These are phyloP conservation scores for Bryoglossum gracile DNA, from an alignment of 495 filamentous ascomycete species.

Conservation along the genomic window DNA sequence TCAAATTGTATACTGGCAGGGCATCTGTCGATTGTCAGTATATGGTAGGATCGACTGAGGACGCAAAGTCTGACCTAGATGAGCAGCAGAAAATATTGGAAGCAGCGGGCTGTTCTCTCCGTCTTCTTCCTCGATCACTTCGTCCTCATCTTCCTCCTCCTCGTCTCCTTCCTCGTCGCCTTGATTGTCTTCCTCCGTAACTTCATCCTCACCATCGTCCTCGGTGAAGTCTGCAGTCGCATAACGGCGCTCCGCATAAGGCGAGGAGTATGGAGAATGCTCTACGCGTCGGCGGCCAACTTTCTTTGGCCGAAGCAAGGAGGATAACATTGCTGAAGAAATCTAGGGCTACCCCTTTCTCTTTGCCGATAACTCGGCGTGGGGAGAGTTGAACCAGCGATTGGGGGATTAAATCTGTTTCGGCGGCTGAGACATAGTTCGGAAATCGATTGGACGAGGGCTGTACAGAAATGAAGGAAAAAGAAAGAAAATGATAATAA, in stretches of 20 bases:
- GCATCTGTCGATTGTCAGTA: constrained; percentile 42
- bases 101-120: constrained; percentile 56
- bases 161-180: constrained; percentile 33
- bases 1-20: constrained; percentile 83
- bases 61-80: constrained; percentile 57
- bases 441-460: no score
- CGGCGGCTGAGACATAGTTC: no score
- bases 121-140: constrained; percentile 47
- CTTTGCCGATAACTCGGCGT: not conserved
- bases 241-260: constrained; percentile 32
- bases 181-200: constrained; percentile 29
- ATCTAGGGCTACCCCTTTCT: not conserved
- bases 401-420: no score
- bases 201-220: constrained; percentile 40
- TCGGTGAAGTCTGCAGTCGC: constrained; percentile 53
- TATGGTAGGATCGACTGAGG: constrained; percentile 20
- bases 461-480: no score
- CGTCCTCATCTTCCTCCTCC: constrained; percentile 37
- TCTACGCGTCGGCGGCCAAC: constrained; percentile 25
- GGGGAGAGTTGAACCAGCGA: not conserved
- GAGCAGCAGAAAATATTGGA: constrained; percentile 74
- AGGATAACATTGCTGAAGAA: constrained; percentile 26
- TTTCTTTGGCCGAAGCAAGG: constrained; percentile 25
- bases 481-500: no score
- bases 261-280: constrained; percentile 44